phyloP scores from a whole-genome alignment of 2,329 filamentous ascomycete species.

The Fusarium sp. region DNA sequence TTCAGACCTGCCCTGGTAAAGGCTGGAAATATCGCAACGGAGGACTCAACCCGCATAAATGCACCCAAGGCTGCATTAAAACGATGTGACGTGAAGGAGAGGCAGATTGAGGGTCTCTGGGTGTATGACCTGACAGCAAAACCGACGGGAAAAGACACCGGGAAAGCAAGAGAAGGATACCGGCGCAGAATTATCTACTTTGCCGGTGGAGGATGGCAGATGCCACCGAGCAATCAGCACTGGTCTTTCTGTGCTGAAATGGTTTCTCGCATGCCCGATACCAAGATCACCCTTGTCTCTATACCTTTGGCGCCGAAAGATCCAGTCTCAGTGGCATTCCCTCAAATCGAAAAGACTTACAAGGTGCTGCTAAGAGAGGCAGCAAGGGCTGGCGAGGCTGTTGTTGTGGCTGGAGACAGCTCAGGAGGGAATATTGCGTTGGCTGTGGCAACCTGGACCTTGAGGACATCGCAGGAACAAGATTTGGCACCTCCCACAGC shows the following conservation, averaged over 20 bases:
- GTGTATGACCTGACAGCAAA: constrained; percentile 37
- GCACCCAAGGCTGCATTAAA: constrained; percentile 10
- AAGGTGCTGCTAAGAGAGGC: constrained; percentile 54
- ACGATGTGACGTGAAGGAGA: constrained; percentile 35
- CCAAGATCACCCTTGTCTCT: constrained; percentile 60
- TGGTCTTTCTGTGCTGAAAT: constrained; percentile 64
- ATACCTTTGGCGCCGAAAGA: constrained; percentile 65
- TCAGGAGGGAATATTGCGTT: constrained; percentile 67
- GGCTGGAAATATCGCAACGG: neutral
- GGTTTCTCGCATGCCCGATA: constrained; percentile 53
- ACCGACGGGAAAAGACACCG: neutral
- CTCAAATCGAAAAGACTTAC: constrained; percentile 60
- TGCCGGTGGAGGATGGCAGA: constrained; percentile 67
- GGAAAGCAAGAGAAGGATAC: constrained; percentile 29
- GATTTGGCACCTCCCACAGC: constrained; percentile 49
- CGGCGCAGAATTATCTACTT: constrained; percentile 62
- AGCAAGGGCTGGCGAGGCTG: constrained; percentile 49
- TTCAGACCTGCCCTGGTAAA: constrained; percentile 25
- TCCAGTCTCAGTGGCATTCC: constrained; percentile 62
- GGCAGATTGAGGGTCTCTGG: constrained; percentile 41
- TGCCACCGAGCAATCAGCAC: constrained; percentile 61
- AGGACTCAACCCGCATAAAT: constrained; percentile 26
- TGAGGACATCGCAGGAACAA: constrained; percentile 45
- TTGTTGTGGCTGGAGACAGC: constrained; percentile 66
- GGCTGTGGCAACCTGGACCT: constrained; percentile 46